Evolutionary conservation across 257 asterid genomes (phyloP).

Genomic region (Rhazya stricta): DNA sequence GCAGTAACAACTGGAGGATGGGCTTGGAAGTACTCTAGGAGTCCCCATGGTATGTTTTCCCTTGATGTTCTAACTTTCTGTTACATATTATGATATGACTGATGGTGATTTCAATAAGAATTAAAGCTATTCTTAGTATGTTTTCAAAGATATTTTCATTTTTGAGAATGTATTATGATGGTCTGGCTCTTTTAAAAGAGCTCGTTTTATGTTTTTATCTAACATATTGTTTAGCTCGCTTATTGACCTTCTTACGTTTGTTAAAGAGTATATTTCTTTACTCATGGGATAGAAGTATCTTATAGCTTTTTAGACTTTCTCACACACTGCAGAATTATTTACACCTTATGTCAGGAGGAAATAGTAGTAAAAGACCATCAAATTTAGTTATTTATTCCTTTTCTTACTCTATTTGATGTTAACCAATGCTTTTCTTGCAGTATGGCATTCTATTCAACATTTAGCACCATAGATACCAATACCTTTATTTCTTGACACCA

Average conservation of each 20-base stretch:
- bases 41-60: slow-evolving; percentile 66
- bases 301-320: not conserved
- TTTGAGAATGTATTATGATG: not conserved
- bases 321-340: not conserved
- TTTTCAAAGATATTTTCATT: not conserved
- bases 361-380: not conserved
- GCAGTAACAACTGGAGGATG: slow-evolving; percentile 69
- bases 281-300: not conserved
- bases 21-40: slow-evolving; percentile 81
- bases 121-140: not conserved
- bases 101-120: not conserved
- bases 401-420: not conserved
- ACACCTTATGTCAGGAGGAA: not conserved
- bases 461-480: not conserved
- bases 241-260: not conserved
- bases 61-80: not conserved
- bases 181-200: not conserved
- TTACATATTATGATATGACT: not conserved
- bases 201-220: not conserved
- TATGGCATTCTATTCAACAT: not conserved
- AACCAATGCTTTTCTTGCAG: not conserved
- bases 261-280: not conserved
- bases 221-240: not conserved
- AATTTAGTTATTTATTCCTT: not conserved
- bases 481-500: not conserved